Percentiles rank a stretch among this genome's conserved stretches.
These are phyloP conservation scores for Cichorium intybus DNA, from an alignment of 140 eudicot species.

Conservation along the genomic window DNA sequence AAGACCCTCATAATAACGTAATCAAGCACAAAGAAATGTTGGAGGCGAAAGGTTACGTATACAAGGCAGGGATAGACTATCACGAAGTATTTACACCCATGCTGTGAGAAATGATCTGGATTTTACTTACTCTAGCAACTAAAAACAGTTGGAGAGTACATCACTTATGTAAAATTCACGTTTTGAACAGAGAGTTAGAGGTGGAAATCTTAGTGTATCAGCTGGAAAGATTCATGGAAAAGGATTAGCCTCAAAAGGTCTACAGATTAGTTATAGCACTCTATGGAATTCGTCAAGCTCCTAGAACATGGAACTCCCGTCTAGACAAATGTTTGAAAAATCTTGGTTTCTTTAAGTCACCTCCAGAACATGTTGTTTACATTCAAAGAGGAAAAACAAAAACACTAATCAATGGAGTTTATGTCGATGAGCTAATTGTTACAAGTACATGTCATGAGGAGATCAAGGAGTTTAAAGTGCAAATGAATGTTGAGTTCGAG, in stretches of 20 bases:
- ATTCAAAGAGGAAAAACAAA: no score
- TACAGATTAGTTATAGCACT: neutral
- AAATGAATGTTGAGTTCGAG: no score
- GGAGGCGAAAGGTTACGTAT: neutral
- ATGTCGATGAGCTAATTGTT: neutral
- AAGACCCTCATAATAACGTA: neutral
- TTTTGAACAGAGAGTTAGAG: no score
- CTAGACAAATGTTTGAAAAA: no score
- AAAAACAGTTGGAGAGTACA: no score
- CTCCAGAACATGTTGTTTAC: neutral
- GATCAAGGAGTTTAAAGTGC: no score
- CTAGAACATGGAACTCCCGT: neutral
- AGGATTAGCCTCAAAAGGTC: neutral
- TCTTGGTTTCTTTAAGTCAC: neutral
- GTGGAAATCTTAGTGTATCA: no score
- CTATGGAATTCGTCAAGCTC: neutral
- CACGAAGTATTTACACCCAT: neutral
- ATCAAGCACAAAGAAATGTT: neutral
- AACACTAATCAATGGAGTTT: neutral
- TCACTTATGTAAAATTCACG: no score
- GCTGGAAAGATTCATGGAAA: no score
- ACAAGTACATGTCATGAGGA: neutral
- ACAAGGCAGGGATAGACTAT: neutral
- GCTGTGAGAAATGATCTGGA: no score
- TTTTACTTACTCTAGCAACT: no score